phyloP scores from a whole-genome alignment of 176 grass and related monocot genomes.

The Puya raimondii region DNA sequence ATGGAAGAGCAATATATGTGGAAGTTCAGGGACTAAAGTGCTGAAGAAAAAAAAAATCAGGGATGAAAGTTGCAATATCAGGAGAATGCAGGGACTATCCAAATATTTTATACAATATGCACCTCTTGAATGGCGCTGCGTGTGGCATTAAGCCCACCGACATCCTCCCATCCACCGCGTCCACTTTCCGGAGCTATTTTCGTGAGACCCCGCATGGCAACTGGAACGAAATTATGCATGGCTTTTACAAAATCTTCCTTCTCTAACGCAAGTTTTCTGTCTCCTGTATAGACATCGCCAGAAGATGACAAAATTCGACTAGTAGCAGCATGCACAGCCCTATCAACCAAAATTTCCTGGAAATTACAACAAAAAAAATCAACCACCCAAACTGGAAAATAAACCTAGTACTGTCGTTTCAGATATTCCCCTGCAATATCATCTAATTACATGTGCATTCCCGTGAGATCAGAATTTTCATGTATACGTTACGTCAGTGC shows the following conservation, averaged over 20 bases:
- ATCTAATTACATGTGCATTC: too few species aligned
- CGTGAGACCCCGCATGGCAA: conserved; percentile 87
- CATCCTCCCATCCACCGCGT: conserved; percentile 77
- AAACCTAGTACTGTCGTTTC: too few species aligned
- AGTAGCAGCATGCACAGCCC: conserved; percentile 73
- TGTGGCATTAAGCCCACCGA: conserved; percentile 76
- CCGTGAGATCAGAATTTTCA: too few species aligned
- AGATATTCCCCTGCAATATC: too few species aligned
- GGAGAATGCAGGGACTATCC: not conserved
- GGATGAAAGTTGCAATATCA: too few species aligned
- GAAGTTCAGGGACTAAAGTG: too few species aligned
- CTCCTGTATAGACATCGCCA: conserved; percentile 15
- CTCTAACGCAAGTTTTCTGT: conserved; percentile 30
- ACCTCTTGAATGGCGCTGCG: conserved; percentile 91
- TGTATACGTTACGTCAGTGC: too few species aligned
- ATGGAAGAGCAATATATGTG: too few species aligned
- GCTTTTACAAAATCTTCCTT: conserved; percentile 80
- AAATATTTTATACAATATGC: conserved; percentile 1
- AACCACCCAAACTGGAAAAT: not conserved
- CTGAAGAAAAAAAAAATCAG: too few species aligned
- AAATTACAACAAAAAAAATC: conserved; percentile 18
- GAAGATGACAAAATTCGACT: conserved; percentile 49
- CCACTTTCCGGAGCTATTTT: conserved; percentile 68
- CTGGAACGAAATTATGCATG: conserved; percentile 82
- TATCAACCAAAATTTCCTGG: conserved; percentile 92